Evolutionary conservation across 352 stramenopile species (phyloP).

Genomic region (Achlya hypogyna): DNA sequence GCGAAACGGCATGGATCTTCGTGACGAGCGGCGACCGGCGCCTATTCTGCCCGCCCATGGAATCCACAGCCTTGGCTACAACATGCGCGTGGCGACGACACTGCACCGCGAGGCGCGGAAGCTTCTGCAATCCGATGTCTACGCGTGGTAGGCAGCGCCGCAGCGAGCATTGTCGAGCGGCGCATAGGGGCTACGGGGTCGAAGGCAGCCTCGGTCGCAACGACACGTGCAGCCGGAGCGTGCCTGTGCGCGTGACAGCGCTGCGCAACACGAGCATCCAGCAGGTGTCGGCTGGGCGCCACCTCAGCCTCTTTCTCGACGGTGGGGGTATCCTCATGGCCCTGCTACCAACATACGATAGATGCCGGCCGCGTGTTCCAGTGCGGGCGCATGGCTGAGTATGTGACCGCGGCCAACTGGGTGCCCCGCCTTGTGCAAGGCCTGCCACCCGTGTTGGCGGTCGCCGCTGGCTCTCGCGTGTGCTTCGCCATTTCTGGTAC

Average conservation of each 20-base stretch:
- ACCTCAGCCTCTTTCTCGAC: slow-evolving; percentile 8
- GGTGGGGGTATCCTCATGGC: not conserved
- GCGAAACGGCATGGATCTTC: not conserved
- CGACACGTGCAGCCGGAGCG: not conserved
- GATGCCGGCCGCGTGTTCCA: slow-evolving; percentile 36
- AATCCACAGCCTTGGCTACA: not conserved
- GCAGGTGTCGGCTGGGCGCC: not conserved
- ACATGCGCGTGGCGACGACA: not conserved
- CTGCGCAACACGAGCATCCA: slow-evolving; percentile 3
- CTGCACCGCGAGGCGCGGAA: not conserved
- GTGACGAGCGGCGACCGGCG: not conserved
- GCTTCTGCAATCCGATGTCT: not conserved
- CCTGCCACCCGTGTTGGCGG: slow-evolving; percentile 25
- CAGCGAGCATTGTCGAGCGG: not conserved
- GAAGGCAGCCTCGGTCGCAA: slow-evolving; percentile 12
- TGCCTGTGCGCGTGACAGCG: not conserved
- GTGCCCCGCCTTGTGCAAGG: slow-evolving; percentile 3
- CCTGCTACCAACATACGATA: not conserved
- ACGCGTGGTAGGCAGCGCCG: not conserved
- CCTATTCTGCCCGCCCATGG: not conserved
- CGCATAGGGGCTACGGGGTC: slow-evolving; percentile 11
- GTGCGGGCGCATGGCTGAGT: slow-evolving; percentile 43
- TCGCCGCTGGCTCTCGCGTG: slow-evolving; percentile 43
- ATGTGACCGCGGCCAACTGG: slow-evolving; percentile 36
- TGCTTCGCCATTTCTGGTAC: slow-evolving; percentile 50